Conservation (phyloP, 441 rosid genomes). For the Gossypium schwendimanii region DNA sequence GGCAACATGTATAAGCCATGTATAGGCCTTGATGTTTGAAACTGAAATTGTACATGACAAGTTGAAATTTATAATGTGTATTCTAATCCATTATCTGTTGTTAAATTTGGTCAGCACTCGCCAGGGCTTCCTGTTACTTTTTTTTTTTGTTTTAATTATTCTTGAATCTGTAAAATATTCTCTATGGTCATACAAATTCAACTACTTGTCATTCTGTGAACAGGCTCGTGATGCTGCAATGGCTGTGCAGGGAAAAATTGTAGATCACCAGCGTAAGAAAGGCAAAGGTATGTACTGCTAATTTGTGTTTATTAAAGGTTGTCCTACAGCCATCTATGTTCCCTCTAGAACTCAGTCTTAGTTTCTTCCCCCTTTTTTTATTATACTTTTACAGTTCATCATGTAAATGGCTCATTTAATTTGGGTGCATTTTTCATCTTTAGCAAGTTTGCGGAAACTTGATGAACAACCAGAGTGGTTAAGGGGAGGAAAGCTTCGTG, state of each 20-base stretch:
- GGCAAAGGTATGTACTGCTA: slow-evolving; percentile 64
- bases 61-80: background rate
- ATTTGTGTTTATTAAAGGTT: background rate
- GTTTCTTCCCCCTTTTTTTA: background rate
- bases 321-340: background rate
- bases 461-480: slow-evolving; percentile 98
- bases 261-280: slow-evolving; percentile 88
- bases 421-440: slow-evolving; percentile 11
- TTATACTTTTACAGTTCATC: background rate
- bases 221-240: slow-evolving; percentile 96
- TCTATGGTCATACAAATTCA: background rate
- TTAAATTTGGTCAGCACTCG: background rate
- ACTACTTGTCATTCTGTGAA: slow-evolving; percentile 8
- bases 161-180: background rate
- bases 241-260: slow-evolving; percentile 77
- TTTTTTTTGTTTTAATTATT: background rate
- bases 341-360: background rate
- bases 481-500: slow-evolving; percentile 94
- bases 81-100: background rate
- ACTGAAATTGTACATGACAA: background rate
- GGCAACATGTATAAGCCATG: background rate
- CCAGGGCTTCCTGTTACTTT: background rate
- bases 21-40: background rate
- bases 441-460: slow-evolving; percentile 94
- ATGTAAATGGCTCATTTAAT: background rate